Evolutionary conservation across 805 yeast genomes (phyloP).

Genomic region (Suhomyces sp.): DNA sequence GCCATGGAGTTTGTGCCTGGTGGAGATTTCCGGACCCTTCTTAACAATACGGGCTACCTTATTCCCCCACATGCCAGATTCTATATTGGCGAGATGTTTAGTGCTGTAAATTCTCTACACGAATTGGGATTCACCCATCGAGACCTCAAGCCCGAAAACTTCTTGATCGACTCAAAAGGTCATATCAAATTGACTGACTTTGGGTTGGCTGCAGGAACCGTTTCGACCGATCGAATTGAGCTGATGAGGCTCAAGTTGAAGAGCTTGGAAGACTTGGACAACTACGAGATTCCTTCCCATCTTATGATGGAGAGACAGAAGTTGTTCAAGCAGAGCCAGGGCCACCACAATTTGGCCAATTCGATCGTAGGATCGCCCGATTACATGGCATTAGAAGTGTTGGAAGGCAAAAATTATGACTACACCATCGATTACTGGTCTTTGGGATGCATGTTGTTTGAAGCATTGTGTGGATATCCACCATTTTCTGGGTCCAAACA

Average conservation of each 20-base stretch:
- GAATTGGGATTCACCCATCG: slow-evolving; percentile 95
- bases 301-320: slow-evolving; percentile 84
- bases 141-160: slow-evolving; percentile 94
- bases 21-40: slow-evolving; percentile 93
- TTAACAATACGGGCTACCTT: slow-evolving; percentile 88
- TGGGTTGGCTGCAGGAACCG: slow-evolving; percentile 96
- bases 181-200: slow-evolving; percentile 94
- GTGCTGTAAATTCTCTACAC: slow-evolving; percentile 89
- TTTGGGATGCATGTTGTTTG: slow-evolving; percentile 94
- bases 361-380: slow-evolving; percentile 98
- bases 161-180: slow-evolving; percentile 83
- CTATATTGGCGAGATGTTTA: slow-evolving; percentile 94
- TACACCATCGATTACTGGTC: slow-evolving; percentile 99
- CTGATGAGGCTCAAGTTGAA: slow-evolving; percentile 73
- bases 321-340: slow-evolving; percentile 76
- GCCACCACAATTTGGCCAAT: slow-evolving; percentile 83
- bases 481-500: slow-evolving; percentile 94
- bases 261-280: slow-evolving; percentile 64
- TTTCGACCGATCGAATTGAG: slow-evolving; percentile 88
- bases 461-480: slow-evolving; percentile 93
- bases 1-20: slow-evolving; percentile 99
- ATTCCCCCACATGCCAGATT: slow-evolving; percentile 95
- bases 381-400: slow-evolving; percentile 96
- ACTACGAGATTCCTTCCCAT: slow-evolving; percentile 58
- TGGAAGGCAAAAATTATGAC: slow-evolving; percentile 90